Evolutionary conservation across 2,329 filamentous ascomycete genomes (phyloP), one percentile per base, ranked within the genome.

Genomic region (Epichloe scottii): DNA sequence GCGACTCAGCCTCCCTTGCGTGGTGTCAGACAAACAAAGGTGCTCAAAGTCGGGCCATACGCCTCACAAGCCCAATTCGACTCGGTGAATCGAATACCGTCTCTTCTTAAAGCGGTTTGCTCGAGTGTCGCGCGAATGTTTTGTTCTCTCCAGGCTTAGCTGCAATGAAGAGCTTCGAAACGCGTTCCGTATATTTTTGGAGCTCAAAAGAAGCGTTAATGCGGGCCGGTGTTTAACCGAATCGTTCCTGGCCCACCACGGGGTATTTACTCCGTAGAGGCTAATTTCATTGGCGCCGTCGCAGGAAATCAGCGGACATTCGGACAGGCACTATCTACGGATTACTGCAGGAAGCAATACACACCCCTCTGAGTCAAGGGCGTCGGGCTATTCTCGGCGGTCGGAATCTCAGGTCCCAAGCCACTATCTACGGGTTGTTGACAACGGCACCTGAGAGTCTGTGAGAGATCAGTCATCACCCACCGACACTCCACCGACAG

Each of bases 381-480:
- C n/a, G 45, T 48, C 50, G 50, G 50, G 50, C 37, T 43, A 47
- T 34, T 45, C 23, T 48, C 50, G 50, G 45, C 30, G 21, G 39
- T 21, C 30, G 50, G 44, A 37, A 48, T 51, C 38, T 48, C 48
- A 33, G 14, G 14, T 41, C 44, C 2, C 34, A 40, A 41, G 48
- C 42, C 48, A 40, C 41, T n/a, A 14, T 38, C 15, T 38, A 14
- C 15, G 5, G 15, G 35, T n/a, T 8, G 14, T 12, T 30, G 41
- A 17, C 12, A n/a, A 30, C 15, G 41, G 21, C 41, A 23, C 11
- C 12, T 11, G 21, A 43, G n/a, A n/a, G n/a, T n/a, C n/a, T n/a
- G n/a, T n/a, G n/a, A n/a, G 14, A 26, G 40, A 43, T n/a, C 17
- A 21, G 21, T 26, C 15, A 42, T 6, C n/a, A 21, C 35, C 26